These are phyloP conservation scores for Podochytrium sp. DNA, from an alignment of 192 early-diverging fungal species.

Conservation along the genomic window DNA sequence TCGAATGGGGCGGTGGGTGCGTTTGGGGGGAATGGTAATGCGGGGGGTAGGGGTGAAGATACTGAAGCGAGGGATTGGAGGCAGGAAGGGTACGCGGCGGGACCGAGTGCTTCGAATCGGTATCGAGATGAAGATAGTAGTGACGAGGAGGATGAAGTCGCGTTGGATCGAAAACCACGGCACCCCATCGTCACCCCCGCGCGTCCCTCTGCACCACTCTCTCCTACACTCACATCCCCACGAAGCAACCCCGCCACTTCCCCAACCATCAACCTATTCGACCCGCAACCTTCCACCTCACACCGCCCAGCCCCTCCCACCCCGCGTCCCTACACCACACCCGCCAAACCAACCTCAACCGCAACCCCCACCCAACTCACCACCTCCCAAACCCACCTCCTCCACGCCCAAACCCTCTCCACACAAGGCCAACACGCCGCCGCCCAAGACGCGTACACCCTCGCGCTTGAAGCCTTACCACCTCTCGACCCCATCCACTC, in stretches of 20 bases:
- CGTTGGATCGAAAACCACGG: constrained; percentile 8
- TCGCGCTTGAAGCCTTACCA: constrained; percentile 68
- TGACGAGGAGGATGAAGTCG: constrained; percentile 31
- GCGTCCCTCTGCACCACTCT: not conserved
- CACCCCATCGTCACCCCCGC: constrained; percentile 1
- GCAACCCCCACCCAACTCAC: constrained; percentile 41
- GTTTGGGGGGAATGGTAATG: not conserved
- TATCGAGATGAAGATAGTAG: constrained; percentile 36
- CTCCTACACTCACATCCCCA: not conserved
- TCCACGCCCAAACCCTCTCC: constrained; percentile 79
- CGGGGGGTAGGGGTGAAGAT: not conserved
- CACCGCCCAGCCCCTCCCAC: not conserved
- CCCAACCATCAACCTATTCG: constrained; percentile 15
- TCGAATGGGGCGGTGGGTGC: not conserved
- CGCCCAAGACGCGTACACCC: constrained; percentile 73
- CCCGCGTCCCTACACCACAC: not conserved
- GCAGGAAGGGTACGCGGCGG: not conserved
- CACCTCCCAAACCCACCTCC: constrained; percentile 34
- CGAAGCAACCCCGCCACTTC: not conserved
- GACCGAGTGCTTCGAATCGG: not conserved
- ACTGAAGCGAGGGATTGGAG: not conserved
- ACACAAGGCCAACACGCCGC: constrained; percentile 89
- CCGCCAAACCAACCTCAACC: constrained; percentile 32
- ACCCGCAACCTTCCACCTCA: not conserved
- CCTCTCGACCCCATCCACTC: constrained; percentile 56